Conservation (phyloP, 2,329 filamentous ascomycete genomes). For the Xylaria sp. region DNA sequence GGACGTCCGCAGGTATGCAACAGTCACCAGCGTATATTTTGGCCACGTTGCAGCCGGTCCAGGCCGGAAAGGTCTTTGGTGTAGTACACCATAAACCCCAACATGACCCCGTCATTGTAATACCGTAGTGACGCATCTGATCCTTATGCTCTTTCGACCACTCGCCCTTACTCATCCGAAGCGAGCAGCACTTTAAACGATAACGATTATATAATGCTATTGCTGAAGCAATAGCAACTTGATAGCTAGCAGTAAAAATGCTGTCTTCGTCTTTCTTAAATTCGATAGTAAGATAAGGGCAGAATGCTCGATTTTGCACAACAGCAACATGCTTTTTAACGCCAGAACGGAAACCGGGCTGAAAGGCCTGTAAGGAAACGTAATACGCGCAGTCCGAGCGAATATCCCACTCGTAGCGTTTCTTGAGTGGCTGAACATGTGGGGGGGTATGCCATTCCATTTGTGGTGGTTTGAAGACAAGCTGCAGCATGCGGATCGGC, state of each 20-base stretch:
- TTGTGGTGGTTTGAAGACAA: neutral
- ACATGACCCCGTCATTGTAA: conserved; percentile 3
- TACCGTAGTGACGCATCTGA: conserved; percentile 23
- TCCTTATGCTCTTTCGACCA: conserved; percentile 10
- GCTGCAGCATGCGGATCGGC: conserved; percentile 15
- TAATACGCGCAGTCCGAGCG: conserved; percentile 23
- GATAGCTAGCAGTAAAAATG: neutral
- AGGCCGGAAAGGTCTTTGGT: conserved; percentile 17
- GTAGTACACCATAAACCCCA: conserved; percentile 19
- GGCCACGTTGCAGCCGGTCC: conserved; percentile 15
- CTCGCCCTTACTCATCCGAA: neutral
- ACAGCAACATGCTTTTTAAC: neutral
- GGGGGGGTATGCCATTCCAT: neutral
- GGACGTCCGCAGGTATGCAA: neutral
- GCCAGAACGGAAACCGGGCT: neutral
- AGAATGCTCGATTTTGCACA: conserved; percentile 14
- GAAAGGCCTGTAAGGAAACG: conserved; percentile 15
- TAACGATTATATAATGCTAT: conserved; percentile 25
- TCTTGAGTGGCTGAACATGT: neutral
- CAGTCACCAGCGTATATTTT: conserved; percentile 2
- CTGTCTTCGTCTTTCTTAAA: conserved; percentile 16
- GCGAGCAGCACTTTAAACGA: neutral
- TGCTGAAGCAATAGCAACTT: conserved; percentile 11
- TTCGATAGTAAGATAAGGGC: conserved; percentile 24
- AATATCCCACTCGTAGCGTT: conserved; percentile 24